Evolutionary conservation across 108 stramenopile genomes (phyloP).

Genomic region (Fistulifera solaris): DNA sequence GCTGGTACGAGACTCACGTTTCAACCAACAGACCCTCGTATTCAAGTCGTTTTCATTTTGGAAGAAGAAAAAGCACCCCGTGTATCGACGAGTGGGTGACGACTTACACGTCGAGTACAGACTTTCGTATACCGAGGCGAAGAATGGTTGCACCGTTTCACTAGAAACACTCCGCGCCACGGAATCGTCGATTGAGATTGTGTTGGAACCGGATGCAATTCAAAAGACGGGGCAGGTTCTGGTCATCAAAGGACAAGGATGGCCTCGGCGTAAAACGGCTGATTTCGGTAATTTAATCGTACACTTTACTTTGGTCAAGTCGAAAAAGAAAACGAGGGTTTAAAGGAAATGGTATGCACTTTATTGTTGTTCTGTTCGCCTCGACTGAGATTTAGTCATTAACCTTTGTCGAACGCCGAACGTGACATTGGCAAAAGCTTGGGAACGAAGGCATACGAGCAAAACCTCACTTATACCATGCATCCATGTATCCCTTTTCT

Average conservation of each 20-base stretch:
- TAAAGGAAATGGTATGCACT: too few relatives aligned
- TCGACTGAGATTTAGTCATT: too few relatives aligned
- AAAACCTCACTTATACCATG: too few relatives aligned
- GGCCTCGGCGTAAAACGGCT: slow-evolving; percentile 34
- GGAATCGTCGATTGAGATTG: slow-evolving; percentile 23
- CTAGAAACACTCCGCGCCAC: slow-evolving; percentile 30
- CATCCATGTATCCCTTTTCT: too few relatives aligned
- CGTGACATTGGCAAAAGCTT: too few relatives aligned
- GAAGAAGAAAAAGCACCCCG: slow-evolving; percentile 41
- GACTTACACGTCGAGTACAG: slow-evolving; percentile 40
- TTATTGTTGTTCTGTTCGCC: too few relatives aligned
- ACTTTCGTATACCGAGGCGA: slow-evolving; percentile 23
- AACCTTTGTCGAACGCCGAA: too few relatives aligned
- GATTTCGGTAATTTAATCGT: slow-evolving; percentile 1
- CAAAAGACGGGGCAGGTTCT: not conserved
- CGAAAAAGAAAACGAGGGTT: too few relatives aligned
- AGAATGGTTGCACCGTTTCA: slow-evolving; percentile 40
- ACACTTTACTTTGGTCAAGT: not conserved
- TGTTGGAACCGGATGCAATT: slow-evolving; percentile 19
- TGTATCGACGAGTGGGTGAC: slow-evolving; percentile 41
- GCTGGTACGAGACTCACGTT: slow-evolving; percentile 48
- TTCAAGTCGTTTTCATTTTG: slow-evolving; percentile 59
- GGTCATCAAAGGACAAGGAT: slow-evolving; percentile 39
- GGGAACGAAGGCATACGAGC: too few relatives aligned
- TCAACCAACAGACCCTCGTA: slow-evolving; percentile 6